Evolutionary conservation across 441 rosid genomes (phyloP), one percentile per base, ranked within the genome.

Genomic region (Arabidopsis hybrid): DNA sequence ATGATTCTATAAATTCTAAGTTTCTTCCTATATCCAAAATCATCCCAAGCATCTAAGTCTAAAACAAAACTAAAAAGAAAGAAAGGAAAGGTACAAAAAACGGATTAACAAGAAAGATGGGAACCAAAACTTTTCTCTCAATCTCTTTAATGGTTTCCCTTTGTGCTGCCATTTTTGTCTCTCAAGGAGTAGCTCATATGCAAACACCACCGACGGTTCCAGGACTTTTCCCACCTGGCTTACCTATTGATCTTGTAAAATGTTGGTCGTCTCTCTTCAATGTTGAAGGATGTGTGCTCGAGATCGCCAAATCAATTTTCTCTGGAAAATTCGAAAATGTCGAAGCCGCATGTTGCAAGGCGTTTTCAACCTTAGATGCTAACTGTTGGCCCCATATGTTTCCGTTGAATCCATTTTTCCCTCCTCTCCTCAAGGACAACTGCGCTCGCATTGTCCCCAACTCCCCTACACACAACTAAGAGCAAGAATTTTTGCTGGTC

Each of bases 191-290:
- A 7, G 60, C 75, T 61, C 69, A 51, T 29, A 3, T 14, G 50
- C 67, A 36, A 58, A 69, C 0, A 11, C 60, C 31, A 0, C 74
- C 59, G 0, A 21, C 11, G 4, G 1, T 35, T 9, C 66, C 66
- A 6, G 58, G 38, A 58, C 58, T 47, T 47, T 47, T 47, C 5
- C 34, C 21, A 43, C 56, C 7, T 16, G 42, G 46, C 7, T 26
- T 11, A 45, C 47, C 51, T 26, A 2, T 47, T 38, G 74, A 60
- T 60, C 29, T 59, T 4, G 18, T 60, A 3, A 71, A 60, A 38
- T 71, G 75, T 71, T 71, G 75, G 75, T 26, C 67, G 13, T 60
- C 75, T 49, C 67, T 71, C 18, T 71, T 71, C 51, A 21, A 1
- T 8, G 10, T 71, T 9, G n/a, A 71, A 60, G 67, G 75, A 10